Evolutionary conservation across 768 basidiomycete genomes (phyloP), one percentile per base, ranked within the genome.

Genomic region (Dioszegia hungarica): DNA sequence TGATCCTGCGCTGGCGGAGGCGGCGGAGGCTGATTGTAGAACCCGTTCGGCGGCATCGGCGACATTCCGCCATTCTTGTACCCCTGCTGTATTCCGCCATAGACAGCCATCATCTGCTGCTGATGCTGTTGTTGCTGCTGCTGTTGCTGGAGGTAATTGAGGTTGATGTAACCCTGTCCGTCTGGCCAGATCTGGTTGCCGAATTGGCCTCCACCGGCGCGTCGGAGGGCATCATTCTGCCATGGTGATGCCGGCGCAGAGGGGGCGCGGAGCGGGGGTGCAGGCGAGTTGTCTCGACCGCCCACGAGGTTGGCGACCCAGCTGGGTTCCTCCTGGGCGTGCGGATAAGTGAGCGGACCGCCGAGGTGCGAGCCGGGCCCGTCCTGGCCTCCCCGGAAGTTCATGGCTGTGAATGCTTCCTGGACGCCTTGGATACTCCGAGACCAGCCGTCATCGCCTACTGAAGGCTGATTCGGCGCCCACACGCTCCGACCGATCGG

Each of bases 371-470:
- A 6, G 14, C 52, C 41, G 19, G 28, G 2, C 2, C 11, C 28
- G 11, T 39, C 31, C 27, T 39, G 51, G 1, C 66, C 64, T 4
- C 70, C 45, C 15, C 72, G 61, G 36, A 51, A 38, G 37, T 51
- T 38, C 72, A 75, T 73, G 12, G 70, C 72, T 24, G 73, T 60
- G 43, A 75, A 70, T n/a, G 70, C 70, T 33, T 70, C 66, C 49
- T 64, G 62, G 10, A 73, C 49, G 41, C 63, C 65, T 34, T 62
- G 61, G n/a, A 57, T 63, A 24, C 56, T 60, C 29, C 69, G 56
- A 22, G 39, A 60, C 65, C 67, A 73, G 15, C 67, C 67, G 34
- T 68, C 72, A 38, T 69, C 68, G 24, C 49, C 49, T 1, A 38
- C 20, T 15, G 40, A 50, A 10, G 34, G 51, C 31, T n/a, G 56